Evolutionary conservation across 352 stramenopile species (phyloP), one percentile per base, ranked within the genome.

Genomic region (Phytophthora sojae): DNA sequence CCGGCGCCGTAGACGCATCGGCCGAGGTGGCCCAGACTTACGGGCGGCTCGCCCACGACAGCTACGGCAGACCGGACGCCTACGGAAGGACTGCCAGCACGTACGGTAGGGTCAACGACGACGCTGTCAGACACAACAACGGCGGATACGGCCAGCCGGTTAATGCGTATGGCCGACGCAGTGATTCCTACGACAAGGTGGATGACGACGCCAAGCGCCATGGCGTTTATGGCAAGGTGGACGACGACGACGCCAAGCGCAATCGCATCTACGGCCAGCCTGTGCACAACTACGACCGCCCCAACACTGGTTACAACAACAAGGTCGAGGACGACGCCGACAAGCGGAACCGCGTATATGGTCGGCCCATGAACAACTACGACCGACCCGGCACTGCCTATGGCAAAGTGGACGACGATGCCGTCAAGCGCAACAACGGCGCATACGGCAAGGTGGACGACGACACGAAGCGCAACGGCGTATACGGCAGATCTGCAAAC

Each of bases 1-100:
- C 35, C 32, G 17, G 45, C 6, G 12, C 37, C 5, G 58, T 44
- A n/a, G 30, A 52, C 7, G 58, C 58, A 12, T 56, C 58, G 19
- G 19, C 29, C 9, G 58, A 57, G 14, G 58, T 51, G 45, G 29
- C 47, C 17, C 45, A 65, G 45, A 64, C 45, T 6, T 51, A 57
- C 21, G 49, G 45, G 4, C 32, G 32, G 32, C 32, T 42, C 14
- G 32, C 32, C 32, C 32, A 1, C 32, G 7, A 39, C n/a, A 52
- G 2, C 29, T 35, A 21, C 17, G 23, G 25, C 26, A 30, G 21
- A 50, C 7, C 32, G 32, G 32, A 32, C 17, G 25, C 45, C 57
- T 37, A 23, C 23, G 55, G 55, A 3, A 44, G 15, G 26, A 3
- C 26, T 12, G 35, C 2, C 19, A 21, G 19, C 14, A 15, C 23